Base-by-base conservation (phyloP, 2,329 filamentous ascomycete genomes). In the Grosmannia serpens region DNA sequence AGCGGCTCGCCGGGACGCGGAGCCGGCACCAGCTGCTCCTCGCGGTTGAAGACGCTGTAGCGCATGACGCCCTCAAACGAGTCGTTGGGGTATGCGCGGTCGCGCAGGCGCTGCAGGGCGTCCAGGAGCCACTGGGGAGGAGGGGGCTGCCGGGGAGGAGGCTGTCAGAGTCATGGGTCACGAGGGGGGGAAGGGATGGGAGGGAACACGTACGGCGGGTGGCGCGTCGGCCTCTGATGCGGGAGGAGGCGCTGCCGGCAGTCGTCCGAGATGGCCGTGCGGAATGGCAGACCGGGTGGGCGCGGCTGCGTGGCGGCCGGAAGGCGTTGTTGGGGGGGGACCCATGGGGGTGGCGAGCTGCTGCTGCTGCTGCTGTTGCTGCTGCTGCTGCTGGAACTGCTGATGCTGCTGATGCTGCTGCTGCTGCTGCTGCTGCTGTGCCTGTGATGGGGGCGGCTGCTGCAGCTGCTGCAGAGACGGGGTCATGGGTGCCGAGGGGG, bases 1-100 rank as follows among this genome's bases (percentile, higher is more conserved):
- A 80, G 74, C 20, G 78, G 75, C 51, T 80, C 75, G 44, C 76
- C 78, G 41, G 65, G 64, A 26, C 65, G 69, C 62, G 70, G 78
- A 66, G 69, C 73, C 44, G 84, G 75, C 55, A 88, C 78, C 26
- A 85, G 82, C 24, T 81, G 73, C 61, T 87, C 83, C 3, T 88
- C 91, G 54, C 81, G 77, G 70, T 95, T 87, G 62, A 96, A 82
- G 60, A 88, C 85, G 27, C 84, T 89, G 72, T 95, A 91, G 61
- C 91, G 89, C 94, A 99, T 99, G 26, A 87, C 82, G 57, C 85
- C 87, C 71, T 96, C 90, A 69, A 97, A 97, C 33, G 82, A 80
- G 70, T 96, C 91, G 65, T 86, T 82, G 4, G 88, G 86, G 67
- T 96, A 92, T 46, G 78, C 76, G 51, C 79, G 76, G 64, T 84